Base-by-base conservation (phyloP, 192 early-diverging fungal genomes). In the Allomyces javanicus region DNA sequence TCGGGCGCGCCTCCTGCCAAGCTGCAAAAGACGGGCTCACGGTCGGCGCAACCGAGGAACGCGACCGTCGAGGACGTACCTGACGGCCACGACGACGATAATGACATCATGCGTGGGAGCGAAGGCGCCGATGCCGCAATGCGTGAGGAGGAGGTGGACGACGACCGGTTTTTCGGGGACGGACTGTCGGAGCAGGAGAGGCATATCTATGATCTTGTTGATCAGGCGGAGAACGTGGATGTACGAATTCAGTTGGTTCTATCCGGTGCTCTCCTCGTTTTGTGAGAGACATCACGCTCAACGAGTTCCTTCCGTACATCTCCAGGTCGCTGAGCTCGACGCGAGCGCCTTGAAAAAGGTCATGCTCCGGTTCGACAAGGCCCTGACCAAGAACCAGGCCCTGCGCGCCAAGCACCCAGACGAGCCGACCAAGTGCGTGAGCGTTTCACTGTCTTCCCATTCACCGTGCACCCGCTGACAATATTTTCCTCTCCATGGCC, bases 321-420 rank as follows among this genome's bases (percentile, higher is more conserved):
- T 75, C 72, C 64, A 61, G 25, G 82, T 84, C 44, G 84, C 74
- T 27, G 68, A 68, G 22, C 81, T 96, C 40, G 89, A 92, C 71
- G 55, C 81, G 10, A 24, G 74, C 1, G 73, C 77, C 21, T 82
- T 94, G 10, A 86, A 89, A 65, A 82, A 81, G 68, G 83, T 90
- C 74, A 79, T 94, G 40, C 73, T 88, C 27, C 84, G 84, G 65
- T 87, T 96, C 70, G 90, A 96, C 72, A 87, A 86, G 69, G 81
- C 86, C 0, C 83, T 96, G 71, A 85, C 78, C 64, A 91, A 85
- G 63, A 99, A 99, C 76, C 85, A 90, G 64, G 84, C 91, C 64
- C 78, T 89, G 69, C 87, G 96, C 45, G 81, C 90, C 17, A 85
- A 86, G 70, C 86, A 88, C 72, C 71, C 83, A 0, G 79, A 89